These are phyloP conservation scores for Phycomyces nitens DNA, from an alignment of 192 early-diverging fungal genomes.

Conservation along the genomic window DNA sequence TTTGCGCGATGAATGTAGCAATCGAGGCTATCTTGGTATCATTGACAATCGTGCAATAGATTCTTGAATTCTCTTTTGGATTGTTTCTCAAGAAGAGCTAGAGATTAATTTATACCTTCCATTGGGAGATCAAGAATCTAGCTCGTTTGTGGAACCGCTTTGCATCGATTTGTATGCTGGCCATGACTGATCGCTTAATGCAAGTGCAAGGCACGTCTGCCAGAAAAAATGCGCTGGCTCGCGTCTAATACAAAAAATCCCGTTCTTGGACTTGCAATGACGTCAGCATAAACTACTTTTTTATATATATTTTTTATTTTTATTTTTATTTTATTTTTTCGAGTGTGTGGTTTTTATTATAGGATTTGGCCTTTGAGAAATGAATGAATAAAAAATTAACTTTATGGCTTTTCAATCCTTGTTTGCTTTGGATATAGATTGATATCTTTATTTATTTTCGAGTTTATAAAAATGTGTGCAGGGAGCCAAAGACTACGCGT, in stretches of 20 bases:
- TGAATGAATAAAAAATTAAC: too few species aligned
- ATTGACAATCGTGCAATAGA: neutral
- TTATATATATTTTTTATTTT: too few species aligned
- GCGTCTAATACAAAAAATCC: constrained; percentile 1
- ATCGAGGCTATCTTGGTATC: neutral
- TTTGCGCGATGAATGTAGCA: neutral
- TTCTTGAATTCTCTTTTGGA: neutral
- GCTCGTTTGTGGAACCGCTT: constrained; percentile 46
- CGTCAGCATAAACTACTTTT: neutral
- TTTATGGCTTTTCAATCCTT: too few species aligned
- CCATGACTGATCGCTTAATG: constrained; percentile 14
- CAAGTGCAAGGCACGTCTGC: neutral
- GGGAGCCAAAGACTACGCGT: too few species aligned
- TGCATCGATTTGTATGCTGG: constrained; percentile 34
- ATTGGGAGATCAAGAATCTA: constrained; percentile 29
- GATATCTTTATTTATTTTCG: too few species aligned
- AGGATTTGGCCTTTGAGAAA: too few species aligned
- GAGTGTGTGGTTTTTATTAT: too few species aligned
- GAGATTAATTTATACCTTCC: constrained; percentile 37
- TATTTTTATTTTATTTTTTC: too few species aligned
- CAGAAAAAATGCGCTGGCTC: neutral
- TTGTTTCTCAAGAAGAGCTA: too few species aligned
- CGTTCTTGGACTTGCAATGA: neutral
- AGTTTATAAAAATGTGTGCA: too few species aligned
- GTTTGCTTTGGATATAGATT: too few species aligned